A percentile compares a stretch with the other conserved stretches of the same genome.
Conservation (phyloP, 371 early-diverging fungal genomes). For the Syncephalastrum sp. region DNA sequence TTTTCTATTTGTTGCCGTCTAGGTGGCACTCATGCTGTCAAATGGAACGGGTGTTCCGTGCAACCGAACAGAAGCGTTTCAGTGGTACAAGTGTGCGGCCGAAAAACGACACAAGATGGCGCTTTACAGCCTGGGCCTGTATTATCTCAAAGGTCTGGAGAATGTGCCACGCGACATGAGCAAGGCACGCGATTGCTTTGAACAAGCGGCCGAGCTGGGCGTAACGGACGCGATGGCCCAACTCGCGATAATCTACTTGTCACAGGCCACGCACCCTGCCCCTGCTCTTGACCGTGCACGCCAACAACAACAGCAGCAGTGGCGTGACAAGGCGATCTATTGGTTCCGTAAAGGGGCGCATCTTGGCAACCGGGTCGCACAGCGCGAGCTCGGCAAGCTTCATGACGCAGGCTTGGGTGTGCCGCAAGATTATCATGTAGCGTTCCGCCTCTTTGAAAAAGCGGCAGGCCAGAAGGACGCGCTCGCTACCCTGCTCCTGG, state of each 20-base stretch:
- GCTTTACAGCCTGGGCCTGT: slow-evolving; percentile 43
- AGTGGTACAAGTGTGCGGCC: slow-evolving; percentile 56
- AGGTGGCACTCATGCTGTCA: slow-evolving; percentile 49
- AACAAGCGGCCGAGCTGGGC: slow-evolving; percentile 45
- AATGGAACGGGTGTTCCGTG: slow-evolving; percentile 53
- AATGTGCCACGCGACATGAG: slow-evolving; percentile 27
- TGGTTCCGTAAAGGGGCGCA: slow-evolving; percentile 54
- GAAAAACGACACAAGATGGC: slow-evolving; percentile 45
- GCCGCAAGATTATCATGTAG: slow-evolving; percentile 64
- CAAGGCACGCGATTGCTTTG: slow-evolving; percentile 40
- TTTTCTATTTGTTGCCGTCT: slow-evolving; percentile 7
- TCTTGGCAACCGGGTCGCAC: slow-evolving; percentile 51
- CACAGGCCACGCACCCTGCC: slow-evolving; percentile 35
- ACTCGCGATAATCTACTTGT: slow-evolving; percentile 33
- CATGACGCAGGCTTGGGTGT: slow-evolving; percentile 75
- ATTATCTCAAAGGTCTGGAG: slow-evolving; percentile 44
- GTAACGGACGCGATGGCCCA: slow-evolving; percentile 41
- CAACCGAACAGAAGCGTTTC: slow-evolving; percentile 45
- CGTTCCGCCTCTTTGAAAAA: slow-evolving; percentile 74
- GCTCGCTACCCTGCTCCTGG: slow-evolving; percentile 73
- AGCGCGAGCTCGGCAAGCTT: slow-evolving; percentile 83
- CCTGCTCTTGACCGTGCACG: slow-evolving; percentile 7
- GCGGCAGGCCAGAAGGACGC: slow-evolving; percentile 79
- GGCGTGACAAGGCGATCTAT: slow-evolving; percentile 23
- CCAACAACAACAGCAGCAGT: slow-evolving; percentile 19